Evolutionary conservation across 2,329 filamentous ascomycete species (phyloP).

Genomic region (Pseudocercospora musae): DNA sequence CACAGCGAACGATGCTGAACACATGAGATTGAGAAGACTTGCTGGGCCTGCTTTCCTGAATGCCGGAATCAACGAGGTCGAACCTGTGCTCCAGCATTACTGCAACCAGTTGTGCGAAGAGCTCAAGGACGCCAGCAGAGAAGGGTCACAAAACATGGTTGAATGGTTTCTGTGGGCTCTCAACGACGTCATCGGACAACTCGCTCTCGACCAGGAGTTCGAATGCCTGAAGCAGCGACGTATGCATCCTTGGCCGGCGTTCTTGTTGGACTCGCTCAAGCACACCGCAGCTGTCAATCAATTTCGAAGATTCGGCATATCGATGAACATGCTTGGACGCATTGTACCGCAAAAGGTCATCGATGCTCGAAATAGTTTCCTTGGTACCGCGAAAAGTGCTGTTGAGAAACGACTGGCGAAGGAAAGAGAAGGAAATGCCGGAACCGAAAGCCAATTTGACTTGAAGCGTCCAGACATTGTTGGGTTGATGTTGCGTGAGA

Average conservation of each 20-base stretch:
- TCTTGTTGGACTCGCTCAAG: slow-evolving; percentile 20
- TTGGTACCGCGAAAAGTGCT: slow-evolving; percentile 16
- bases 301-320: slow-evolving; percentile 20
- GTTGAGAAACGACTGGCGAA: slow-evolving; percentile 16
- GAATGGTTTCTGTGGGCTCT: slow-evolving; percentile 81
- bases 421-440: slow-evolving; percentile 10
- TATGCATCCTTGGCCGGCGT: slow-evolving; percentile 26
- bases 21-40: slow-evolving; percentile 19
- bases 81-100: slow-evolving; percentile 25
- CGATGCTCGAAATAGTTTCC: slow-evolving; percentile 15
- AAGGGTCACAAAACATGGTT: slow-evolving; percentile 67
- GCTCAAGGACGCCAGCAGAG: slow-evolving; percentile 38
- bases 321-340: slow-evolving; percentile 13
- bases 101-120: slow-evolving; percentile 18
- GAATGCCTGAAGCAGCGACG: slow-evolving; percentile 22
- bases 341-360: slow-evolving; percentile 13
- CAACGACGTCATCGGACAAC: slow-evolving; percentile 63
- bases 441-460: background rate
- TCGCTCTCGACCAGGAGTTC: slow-evolving; percentile 53
- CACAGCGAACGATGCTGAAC: slow-evolving; percentile 22
- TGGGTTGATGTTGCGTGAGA: slow-evolving; percentile 24
- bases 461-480: slow-evolving; percentile 21
- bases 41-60: slow-evolving; percentile 25
- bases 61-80: slow-evolving; percentile 22
- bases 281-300: slow-evolving; percentile 20